Base-by-base conservation (phyloP, 2,329 filamentous ascomycete genomes). In the Colletotrichum navitas region DNA sequence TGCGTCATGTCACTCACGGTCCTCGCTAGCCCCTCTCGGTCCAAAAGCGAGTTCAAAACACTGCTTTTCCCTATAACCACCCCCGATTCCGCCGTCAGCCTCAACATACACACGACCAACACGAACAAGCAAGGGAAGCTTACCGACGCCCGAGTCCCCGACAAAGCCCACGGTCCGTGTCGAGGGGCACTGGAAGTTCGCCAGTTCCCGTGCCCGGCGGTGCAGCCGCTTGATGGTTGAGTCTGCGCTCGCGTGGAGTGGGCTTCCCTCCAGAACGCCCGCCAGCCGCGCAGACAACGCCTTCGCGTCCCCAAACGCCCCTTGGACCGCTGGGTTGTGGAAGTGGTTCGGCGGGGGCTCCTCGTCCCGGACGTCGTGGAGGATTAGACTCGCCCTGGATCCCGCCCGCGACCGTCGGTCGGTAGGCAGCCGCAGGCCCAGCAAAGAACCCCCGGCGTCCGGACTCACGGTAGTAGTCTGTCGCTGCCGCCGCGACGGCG, bases 31-130 rank as follows among this genome's bases (percentile, higher is more conserved):
- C 76, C 78, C 1, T 73, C 61, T 0, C 61, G 77, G 61, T 87
- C 85, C 4, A 87, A 77, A 1, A 87, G 77, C 0, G 83, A 85
- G 73, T 87, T 87, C 21, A 87, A 77, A 3, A 87, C 75, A 68
- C 85, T 87, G 68, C 84, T 86, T 76, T 87, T 86, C 0, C 85
- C 85, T 81, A 39, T 2, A 0, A 5, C 1, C 21, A 11, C 8
- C 43, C 21, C 21, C n/a, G 18, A 45, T 21, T 12, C 21, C 29
- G 11, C 16, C 14, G 56, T 71, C 43, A 60, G 60, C 5, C 24
- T 16, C 14, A 43, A n/a, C 0, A 5, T 1, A 45, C 41, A 21
- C 18, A 10, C 12, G 14, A 7, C 21, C 6, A 12, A 10, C 24
- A 26, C 16, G 36, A 10, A 34, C 64, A 24, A 32, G 10, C 43